phyloP scores from a whole-genome alignment of 257 asterid species.

The Nicotiana sylvestris region DNA sequence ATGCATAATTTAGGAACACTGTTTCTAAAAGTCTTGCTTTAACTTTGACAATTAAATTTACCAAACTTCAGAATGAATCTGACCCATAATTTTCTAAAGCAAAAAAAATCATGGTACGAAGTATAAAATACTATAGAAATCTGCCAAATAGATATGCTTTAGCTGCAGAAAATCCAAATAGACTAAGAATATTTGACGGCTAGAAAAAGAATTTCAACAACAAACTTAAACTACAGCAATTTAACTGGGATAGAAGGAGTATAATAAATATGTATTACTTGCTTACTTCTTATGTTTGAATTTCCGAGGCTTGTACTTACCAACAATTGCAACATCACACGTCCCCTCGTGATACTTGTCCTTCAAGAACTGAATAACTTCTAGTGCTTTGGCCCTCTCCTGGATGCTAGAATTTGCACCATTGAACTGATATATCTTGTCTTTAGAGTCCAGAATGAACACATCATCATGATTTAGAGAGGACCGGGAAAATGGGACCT shows the following conservation, averaged over 20 bases:
- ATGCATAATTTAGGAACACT: neutral
- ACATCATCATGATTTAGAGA: conserved; percentile 96
- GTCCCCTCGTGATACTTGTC: conserved; percentile 92
- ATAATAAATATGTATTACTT: neutral
- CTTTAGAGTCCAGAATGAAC: conserved; percentile 84
- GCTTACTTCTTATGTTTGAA: neutral
- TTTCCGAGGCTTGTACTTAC: conserved; percentile 33
- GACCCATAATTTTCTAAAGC: neutral
- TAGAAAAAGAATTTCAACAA: neutral
- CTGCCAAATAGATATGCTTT: neutral
- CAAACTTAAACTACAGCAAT: neutral
- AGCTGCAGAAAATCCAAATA: neutral
- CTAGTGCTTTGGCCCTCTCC: conserved; percentile 97
- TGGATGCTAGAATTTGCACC: conserved; percentile 96
- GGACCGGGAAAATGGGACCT: conserved; percentile 97
- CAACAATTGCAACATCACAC: conserved; percentile 95
- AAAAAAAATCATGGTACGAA: neutral
- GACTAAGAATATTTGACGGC: neutral
- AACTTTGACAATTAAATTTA: neutral
- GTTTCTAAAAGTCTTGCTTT: neutral
- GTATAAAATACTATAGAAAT: neutral
- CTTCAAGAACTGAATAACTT: conserved; percentile 91
- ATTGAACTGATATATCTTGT: conserved; percentile 93
- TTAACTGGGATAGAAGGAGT: neutral
- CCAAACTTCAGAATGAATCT: neutral